Conservation (phyloP, 129 eudicot genomes). For the Saussurea involucrata region DNA sequence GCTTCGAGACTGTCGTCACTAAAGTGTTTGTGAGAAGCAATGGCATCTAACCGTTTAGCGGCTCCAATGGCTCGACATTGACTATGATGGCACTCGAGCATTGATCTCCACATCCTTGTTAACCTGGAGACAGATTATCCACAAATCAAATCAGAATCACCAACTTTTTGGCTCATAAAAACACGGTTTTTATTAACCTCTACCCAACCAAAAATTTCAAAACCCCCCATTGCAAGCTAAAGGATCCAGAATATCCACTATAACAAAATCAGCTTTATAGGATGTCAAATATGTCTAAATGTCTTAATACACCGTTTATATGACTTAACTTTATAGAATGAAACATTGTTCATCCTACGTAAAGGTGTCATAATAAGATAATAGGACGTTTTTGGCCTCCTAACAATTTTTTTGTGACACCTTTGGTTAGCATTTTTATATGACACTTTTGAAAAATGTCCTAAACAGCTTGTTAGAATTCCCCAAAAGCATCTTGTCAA, state of each 20-base stretch:
- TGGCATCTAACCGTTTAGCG: slow-evolving; percentile 77
- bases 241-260: background rate
- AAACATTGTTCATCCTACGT: background rate
- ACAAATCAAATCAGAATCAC: slow-evolving; percentile 8
- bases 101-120: slow-evolving; percentile 81
- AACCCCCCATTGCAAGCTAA: no score
- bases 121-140: slow-evolving; percentile 43
- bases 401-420: background rate
- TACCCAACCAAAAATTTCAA: no score
- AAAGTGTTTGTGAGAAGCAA: slow-evolving; percentile 57
- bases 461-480: background rate
- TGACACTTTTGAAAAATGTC: background rate
- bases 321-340: background rate
- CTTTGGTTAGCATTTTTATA: background rate
- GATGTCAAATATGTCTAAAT: background rate
- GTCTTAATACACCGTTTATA: background rate
- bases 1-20: slow-evolving; percentile 81
- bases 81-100: slow-evolving; percentile 86
- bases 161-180: background rate
- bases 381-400: background rate
- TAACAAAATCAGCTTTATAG: background rate
- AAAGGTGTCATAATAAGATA: background rate
- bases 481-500: background rate
- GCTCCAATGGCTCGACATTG: slow-evolving; percentile 73
- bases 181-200: background rate